A percentile compares a stretch with the other conserved stretches of the same genome.
phyloP scores from a whole-genome alignment of 768 basidiomycete genomes.

The Naganishia onofrii region DNA sequence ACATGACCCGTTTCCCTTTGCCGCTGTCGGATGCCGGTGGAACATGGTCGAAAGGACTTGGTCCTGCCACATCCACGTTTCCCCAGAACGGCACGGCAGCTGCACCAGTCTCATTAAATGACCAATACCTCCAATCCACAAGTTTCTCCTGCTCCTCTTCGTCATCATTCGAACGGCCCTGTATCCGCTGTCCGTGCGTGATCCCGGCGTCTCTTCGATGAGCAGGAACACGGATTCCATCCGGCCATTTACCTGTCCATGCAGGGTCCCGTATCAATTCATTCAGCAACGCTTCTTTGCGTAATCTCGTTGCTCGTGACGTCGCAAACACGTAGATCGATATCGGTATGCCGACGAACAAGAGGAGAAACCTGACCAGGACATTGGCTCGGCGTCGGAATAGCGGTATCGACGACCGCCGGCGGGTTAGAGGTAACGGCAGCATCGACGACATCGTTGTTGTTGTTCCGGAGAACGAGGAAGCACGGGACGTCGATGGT shows the following conservation, averaged over 20 bases:
- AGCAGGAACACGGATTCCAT: background rate
- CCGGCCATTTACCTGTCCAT: background rate
- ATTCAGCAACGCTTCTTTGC: slow-evolving; percentile 4
- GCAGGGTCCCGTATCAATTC: background rate
- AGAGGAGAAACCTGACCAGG: slow-evolving; percentile 2
- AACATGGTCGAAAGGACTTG: slow-evolving; percentile 46
- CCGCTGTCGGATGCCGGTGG: slow-evolving; percentile 26
- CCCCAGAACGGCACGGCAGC: slow-evolving; percentile 42
- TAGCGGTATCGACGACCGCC: slow-evolving; percentile 12
- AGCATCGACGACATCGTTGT: too few species aligned
- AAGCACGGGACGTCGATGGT: background rate
- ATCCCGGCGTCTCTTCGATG: slow-evolving; percentile 19
- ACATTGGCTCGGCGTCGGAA: slow-evolving; percentile 7
- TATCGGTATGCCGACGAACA: slow-evolving; percentile 9
- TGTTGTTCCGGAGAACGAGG: background rate
- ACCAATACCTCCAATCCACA: slow-evolving; percentile 2
- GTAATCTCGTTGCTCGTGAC: background rate
- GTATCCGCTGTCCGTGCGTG: slow-evolving; percentile 23
- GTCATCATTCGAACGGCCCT: background rate
- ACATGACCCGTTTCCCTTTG: slow-evolving; percentile 43
- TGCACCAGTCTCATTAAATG: background rate
- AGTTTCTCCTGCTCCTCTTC: background rate
- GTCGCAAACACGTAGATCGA: slow-evolving; percentile 3
- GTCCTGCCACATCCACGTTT: slow-evolving; percentile 40
- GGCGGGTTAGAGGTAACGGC: background rate